These are phyloP conservation scores for Pleurotus giganteus DNA, from an alignment of 768 basidiomycete species.

Conservation along the genomic window DNA sequence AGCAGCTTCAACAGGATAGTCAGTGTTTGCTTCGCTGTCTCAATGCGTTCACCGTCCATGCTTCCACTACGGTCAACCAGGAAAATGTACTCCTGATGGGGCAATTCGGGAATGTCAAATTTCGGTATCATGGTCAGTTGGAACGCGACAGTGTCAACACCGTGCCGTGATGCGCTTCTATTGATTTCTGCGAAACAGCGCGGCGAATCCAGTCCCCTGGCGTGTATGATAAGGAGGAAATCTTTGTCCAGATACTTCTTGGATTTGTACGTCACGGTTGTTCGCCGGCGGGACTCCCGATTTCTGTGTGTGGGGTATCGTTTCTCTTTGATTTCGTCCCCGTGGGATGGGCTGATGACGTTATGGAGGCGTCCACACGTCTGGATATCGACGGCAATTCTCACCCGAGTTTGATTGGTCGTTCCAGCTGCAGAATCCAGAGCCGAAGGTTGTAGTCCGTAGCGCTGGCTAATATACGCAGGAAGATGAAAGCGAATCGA, in stretches of 20 bases:
- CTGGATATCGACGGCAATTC: conserved; percentile 44
- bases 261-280: conserved; percentile 39
- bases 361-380: conserved; percentile 41
- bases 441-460: conserved; percentile 42
- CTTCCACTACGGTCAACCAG: conserved; percentile 58
- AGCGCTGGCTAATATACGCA: conserved; percentile 47
- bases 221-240: conserved; percentile 49
- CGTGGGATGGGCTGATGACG: conserved; percentile 45
- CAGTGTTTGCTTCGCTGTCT: conserved; percentile 47
- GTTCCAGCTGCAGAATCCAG: conserved; percentile 30
- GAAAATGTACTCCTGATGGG: conserved; percentile 57
- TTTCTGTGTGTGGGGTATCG: conserved; percentile 32
- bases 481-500: conserved; percentile 57
- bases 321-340: conserved; percentile 24
- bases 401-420: conserved; percentile 30
- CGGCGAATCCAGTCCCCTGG: conserved; percentile 48
- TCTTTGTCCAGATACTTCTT: conserved; percentile 41
- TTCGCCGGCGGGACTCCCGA: conserved; percentile 36
- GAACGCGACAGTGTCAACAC: conserved; percentile 40
- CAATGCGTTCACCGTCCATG: conserved; percentile 42
- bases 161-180: conserved; percentile 18
- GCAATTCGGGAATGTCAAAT: conserved; percentile 39
- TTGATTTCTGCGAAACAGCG: conserved; percentile 54
- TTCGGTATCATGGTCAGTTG: conserved; percentile 56
- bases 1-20: conserved; percentile 47